Conservation (phyloP, 441 rosid genomes). For the Rhodomyrtus psidioides region DNA sequence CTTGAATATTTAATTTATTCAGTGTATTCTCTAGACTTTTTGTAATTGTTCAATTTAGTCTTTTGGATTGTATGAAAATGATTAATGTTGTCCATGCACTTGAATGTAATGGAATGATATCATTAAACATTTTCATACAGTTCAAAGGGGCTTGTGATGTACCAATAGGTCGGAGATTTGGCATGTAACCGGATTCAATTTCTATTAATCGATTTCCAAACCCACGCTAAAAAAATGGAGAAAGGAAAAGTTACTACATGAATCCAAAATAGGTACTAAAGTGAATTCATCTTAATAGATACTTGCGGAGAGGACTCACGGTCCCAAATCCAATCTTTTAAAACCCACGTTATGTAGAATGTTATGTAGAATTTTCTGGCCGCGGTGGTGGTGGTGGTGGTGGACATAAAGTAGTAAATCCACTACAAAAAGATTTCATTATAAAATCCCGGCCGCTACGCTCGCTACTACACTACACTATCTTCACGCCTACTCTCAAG, state of each 20-base stretch:
- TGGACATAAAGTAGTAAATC: neutral
- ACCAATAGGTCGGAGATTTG: no score
- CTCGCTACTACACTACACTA: neutral
- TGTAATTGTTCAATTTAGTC: no score
- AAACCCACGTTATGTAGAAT: neutral
- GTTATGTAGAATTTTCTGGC: neutral
- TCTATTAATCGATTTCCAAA: neutral
- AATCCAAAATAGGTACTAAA: neutral
- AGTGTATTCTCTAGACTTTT: no score
- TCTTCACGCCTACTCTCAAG: neutral
- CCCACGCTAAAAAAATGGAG: neutral
- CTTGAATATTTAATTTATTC: no score
- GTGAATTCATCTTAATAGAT: no score
- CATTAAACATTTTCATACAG: no score
- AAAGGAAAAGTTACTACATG: neutral
- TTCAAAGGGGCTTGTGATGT: no score
- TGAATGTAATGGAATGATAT: no score
- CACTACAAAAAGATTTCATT: neutral
- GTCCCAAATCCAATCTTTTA: neutral
- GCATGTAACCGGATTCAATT: neutral
- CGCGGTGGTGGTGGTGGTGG: neutral
- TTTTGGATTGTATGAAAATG: no score
- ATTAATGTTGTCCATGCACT: no score
- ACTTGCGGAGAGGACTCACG: neutral
- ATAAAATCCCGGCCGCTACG: neutral